These are phyloP conservation scores for Coemansia sp. DNA, from an alignment of 192 early-diverging fungal species.

Conservation along the genomic window DNA sequence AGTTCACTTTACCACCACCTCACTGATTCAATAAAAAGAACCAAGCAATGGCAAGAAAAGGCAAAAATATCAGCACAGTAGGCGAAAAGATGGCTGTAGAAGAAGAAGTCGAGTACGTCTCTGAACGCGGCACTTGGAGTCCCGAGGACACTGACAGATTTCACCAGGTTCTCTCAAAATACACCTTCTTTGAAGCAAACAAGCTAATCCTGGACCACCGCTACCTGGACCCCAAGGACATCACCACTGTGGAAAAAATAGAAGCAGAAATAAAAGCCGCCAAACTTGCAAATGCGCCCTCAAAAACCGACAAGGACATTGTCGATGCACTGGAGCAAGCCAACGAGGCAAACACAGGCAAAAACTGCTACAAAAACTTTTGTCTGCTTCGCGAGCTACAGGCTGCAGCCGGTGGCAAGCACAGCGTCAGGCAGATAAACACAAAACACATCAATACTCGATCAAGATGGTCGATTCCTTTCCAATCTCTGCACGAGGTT, in stretches of 20 bases:
- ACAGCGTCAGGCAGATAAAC: constrained; percentile 44
- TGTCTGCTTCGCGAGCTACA: constrained; percentile 28
- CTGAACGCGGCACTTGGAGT: constrained; percentile 38
- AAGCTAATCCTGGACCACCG: constrained; percentile 32
- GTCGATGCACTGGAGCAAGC: constrained; percentile 19
- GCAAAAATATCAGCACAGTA: not conserved
- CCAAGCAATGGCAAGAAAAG: not conserved
- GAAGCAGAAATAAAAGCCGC: constrained; percentile 13
- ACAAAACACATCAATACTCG: constrained; percentile 53
- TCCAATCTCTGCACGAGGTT: constrained; percentile 48
- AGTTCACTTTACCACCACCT: too few species aligned
- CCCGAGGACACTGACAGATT: constrained; percentile 43
- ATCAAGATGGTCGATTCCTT: constrained; percentile 50
- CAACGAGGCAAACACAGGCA: constrained; percentile 38
- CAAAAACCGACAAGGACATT: constrained; percentile 18
- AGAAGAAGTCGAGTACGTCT: not conserved
- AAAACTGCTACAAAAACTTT: constrained; percentile 29
- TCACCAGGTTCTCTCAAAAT: constrained; percentile 36
- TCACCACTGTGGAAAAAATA: constrained; percentile 24
- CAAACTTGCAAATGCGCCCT: not conserved
- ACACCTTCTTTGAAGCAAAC: constrained; percentile 27
- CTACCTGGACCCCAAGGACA: constrained; percentile 41
- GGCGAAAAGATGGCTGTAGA: not conserved
- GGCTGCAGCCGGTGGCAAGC: constrained; percentile 29
- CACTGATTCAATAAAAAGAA: not conserved